A percentile compares a stretch with the other conserved stretches of the same genome.
phyloP scores from a whole-genome alignment of 2,329 filamentous ascomycete species.

The Trichoderma gracile region DNA sequence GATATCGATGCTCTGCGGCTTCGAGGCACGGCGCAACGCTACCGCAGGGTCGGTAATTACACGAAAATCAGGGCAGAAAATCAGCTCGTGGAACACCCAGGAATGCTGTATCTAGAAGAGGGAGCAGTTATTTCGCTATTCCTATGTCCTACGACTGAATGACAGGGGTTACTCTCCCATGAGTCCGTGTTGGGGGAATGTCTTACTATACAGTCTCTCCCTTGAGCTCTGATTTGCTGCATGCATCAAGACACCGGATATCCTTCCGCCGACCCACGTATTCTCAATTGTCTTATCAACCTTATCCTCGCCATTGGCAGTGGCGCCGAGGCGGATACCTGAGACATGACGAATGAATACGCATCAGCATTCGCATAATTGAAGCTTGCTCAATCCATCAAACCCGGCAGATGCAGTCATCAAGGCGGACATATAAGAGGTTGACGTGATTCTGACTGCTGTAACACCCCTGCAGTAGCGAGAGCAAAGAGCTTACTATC shows the following conservation, averaged over 20 bases:
- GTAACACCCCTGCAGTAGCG: no score
- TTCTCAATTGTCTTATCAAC: neutral
- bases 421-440: no score
- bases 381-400: no score
- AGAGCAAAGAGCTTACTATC: neutral
- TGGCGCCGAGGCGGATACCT: neutral
- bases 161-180: no score
- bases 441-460: no score
- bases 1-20: neutral
- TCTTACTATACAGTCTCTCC: neutral
- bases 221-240: neutral
- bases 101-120: neutral
- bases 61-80: neutral
- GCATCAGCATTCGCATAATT: no score
- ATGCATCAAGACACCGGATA: neutral
- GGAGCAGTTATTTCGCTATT: no score
- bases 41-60: neutral
- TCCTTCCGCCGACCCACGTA: neutral
- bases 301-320: neutral
- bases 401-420: no score
- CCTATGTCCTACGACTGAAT: neutral
- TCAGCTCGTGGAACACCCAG: neutral
- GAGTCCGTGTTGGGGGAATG: neutral
- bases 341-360: neutral
- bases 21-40: neutral